These are phyloP conservation scores for Auricularia sp. DNA, from an alignment of 768 basidiomycete genomes.

Conservation along the genomic window DNA sequence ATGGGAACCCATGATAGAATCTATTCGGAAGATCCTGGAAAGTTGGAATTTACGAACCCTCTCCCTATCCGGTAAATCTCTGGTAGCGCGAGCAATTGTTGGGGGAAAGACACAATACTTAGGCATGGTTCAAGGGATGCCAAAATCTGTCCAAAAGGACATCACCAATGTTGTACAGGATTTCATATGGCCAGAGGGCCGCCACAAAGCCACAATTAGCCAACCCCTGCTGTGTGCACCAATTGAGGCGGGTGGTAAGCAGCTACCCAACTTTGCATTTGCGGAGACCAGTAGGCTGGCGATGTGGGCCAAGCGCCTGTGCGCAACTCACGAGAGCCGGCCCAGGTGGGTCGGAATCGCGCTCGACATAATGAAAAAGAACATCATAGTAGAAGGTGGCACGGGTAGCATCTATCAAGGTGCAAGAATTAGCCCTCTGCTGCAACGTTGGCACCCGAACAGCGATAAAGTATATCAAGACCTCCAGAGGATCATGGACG, in stretches of 20 bases:
- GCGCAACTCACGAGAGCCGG: background rate
- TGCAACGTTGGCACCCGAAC: background rate
- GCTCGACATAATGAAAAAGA: background rate
- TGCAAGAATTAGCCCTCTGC: background rate
- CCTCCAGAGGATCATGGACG: background rate
- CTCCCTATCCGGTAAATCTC: background rate
- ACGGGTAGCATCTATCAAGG: background rate
- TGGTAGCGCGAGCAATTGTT: background rate
- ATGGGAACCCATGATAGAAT: background rate
- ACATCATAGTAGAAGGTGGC: background rate
- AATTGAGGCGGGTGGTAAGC: background rate
- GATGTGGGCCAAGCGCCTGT: background rate
- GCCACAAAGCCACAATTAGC: background rate
- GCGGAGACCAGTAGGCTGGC: background rate
- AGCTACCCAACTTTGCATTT: background rate
- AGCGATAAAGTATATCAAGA: background rate
- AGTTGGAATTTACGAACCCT: background rate
- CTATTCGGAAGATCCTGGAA: constrained; percentile 8
- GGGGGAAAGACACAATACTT: background rate
- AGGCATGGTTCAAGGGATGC: constrained; percentile 23
- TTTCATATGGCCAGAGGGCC: constrained; percentile 18
- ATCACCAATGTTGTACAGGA: constrained; percentile 14
- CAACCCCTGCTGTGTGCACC: background rate
- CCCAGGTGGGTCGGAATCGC: background rate
- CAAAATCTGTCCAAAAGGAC: constrained; percentile 12